Evolutionary conservation across 495 filamentous ascomycete genomes (phyloP).

Genomic region (Penicillium coprophilum): DNA sequence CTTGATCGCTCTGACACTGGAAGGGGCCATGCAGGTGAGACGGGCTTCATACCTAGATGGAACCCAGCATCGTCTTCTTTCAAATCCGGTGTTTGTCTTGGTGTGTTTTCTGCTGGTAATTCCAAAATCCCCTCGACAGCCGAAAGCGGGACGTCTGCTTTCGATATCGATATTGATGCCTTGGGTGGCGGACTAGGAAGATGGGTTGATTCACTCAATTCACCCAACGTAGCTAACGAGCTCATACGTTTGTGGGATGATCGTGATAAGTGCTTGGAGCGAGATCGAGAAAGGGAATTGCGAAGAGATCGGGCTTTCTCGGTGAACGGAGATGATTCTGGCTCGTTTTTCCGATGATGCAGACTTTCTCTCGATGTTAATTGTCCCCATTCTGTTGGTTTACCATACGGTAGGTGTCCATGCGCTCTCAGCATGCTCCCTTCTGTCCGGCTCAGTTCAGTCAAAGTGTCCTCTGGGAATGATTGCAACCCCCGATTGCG

Average conservation of each 20-base stretch:
- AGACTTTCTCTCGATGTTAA: slow-evolving; percentile 44
- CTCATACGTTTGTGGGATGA: slow-evolving; percentile 25
- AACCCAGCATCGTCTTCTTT: slow-evolving; percentile 26
- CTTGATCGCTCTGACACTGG: slow-evolving; percentile 24
- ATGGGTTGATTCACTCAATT: slow-evolving; percentile 29
- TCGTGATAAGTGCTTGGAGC: slow-evolving; percentile 30
- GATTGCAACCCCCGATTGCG: slow-evolving; percentile 26
- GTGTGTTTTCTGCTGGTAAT: slow-evolving; percentile 42
- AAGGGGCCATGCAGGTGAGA: slow-evolving; percentile 36
- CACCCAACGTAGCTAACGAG: slow-evolving; percentile 35
- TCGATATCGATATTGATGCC: slow-evolving; percentile 23
- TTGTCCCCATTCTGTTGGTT: slow-evolving; percentile 44
- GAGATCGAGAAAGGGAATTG: slow-evolving; percentile 34
- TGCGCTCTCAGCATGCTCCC: slow-evolving; percentile 37
- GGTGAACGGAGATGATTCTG: slow-evolving; percentile 28
- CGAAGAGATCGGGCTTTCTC: slow-evolving; percentile 34
- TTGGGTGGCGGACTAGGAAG: slow-evolving; percentile 16
- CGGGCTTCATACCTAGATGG: slow-evolving; percentile 35
- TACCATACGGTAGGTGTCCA: slow-evolving; percentile 41
- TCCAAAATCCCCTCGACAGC: slow-evolving; percentile 44
- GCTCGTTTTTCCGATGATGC: slow-evolving; percentile 18
- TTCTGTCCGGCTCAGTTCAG: slow-evolving; percentile 38
- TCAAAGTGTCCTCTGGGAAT: slow-evolving; percentile 37
- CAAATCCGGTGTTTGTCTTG: slow-evolving; percentile 43
- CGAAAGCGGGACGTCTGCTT: slow-evolving; percentile 38